These are phyloP conservation scores for Syzygium grande DNA, from an alignment of 345 rosid species.

Conservation along the genomic window DNA sequence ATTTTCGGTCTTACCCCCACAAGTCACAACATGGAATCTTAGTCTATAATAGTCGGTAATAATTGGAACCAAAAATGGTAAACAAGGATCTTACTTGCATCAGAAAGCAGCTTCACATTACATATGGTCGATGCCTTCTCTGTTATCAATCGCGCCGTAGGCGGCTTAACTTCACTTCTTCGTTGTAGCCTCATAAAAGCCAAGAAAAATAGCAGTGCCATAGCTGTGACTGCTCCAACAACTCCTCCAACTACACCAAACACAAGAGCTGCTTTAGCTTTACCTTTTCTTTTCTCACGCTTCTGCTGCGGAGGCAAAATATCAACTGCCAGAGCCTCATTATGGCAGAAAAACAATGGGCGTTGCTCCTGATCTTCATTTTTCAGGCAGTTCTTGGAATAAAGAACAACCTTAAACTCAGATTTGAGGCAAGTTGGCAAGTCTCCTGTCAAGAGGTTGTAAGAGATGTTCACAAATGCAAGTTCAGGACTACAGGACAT, in stretches of 20 bases:
- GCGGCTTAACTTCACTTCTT: not conserved
- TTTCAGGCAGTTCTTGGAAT: constrained; percentile 40
- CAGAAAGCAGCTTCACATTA: constrained; percentile 47
- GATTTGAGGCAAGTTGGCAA: constrained; percentile 41
- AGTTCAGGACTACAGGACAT: constrained; percentile 44
- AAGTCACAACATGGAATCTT: not conserved
- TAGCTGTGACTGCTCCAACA: constrained; percentile 23
- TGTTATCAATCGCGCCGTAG: constrained; percentile 14
- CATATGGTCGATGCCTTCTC: constrained; percentile 21
- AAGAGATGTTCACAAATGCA: constrained; percentile 34
- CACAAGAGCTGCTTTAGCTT: constrained; percentile 21
- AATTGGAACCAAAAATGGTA: not conserved
- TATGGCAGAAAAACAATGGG: constrained; percentile 37
- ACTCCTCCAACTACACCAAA: constrained; percentile 37
- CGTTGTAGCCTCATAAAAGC: constrained; percentile 9
- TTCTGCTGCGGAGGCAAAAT: constrained; percentile 22
- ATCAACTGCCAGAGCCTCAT: constrained; percentile 51
- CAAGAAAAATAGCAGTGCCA: constrained; percentile 14
- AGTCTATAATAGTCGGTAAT: not conserved
- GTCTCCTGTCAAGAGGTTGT: constrained; percentile 47
- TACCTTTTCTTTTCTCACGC: constrained; percentile 6
- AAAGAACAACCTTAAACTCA: constrained; percentile 10
- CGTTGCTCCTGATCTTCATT: constrained; percentile 29
- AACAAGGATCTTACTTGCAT: constrained; percentile 44
- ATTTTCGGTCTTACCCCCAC: not conserved